Conservation (phyloP, 1,284 basidiomycete genomes). For the Heterobasidion parviporum region DNA sequence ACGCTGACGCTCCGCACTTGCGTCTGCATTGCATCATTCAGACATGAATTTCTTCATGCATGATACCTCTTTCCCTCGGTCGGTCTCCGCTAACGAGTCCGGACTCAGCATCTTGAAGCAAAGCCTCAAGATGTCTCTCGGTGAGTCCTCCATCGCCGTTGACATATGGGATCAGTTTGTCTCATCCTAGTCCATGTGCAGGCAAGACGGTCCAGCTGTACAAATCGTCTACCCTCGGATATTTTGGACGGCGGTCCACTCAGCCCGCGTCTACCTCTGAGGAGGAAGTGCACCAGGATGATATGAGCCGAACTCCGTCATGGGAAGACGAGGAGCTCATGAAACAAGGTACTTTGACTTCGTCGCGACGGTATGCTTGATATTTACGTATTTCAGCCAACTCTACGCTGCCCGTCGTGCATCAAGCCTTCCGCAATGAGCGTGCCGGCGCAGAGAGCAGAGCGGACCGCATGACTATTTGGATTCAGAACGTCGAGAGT, state of each 20-base stretch:
- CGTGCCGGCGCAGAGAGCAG: conserved; percentile 42
- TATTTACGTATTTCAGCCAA: conserved; percentile 20
- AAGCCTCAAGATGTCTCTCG: conserved; percentile 61
- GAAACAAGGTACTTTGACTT: conserved; percentile 27
- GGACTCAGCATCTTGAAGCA: conserved; percentile 44
- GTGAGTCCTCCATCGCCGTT: conserved; percentile 26
- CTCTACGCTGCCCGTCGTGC: conserved; percentile 42
- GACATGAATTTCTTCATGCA: neutral
- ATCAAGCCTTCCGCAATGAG: conserved; percentile 42
- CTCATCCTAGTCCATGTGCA: conserved; percentile 15
- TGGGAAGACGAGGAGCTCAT: conserved; percentile 41
- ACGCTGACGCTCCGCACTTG: neutral
- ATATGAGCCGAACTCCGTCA: conserved; percentile 29
- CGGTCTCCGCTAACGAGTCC: conserved; percentile 19
- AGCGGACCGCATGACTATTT: conserved; percentile 61
- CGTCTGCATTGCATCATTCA: no score
- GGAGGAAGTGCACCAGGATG: conserved; percentile 2
- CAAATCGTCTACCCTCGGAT: conserved; percentile 37
- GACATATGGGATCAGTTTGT: neutral
- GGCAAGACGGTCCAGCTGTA: conserved; percentile 51
- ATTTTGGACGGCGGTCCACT: conserved; percentile 8
- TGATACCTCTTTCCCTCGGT: neutral
- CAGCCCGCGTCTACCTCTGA: neutral
- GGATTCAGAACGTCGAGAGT: conserved; percentile 77
- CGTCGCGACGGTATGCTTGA: neutral